These are phyloP conservation scores for Endogone sp. DNA, from an alignment of 192 early-diverging fungal genomes.

Conservation along the genomic window DNA sequence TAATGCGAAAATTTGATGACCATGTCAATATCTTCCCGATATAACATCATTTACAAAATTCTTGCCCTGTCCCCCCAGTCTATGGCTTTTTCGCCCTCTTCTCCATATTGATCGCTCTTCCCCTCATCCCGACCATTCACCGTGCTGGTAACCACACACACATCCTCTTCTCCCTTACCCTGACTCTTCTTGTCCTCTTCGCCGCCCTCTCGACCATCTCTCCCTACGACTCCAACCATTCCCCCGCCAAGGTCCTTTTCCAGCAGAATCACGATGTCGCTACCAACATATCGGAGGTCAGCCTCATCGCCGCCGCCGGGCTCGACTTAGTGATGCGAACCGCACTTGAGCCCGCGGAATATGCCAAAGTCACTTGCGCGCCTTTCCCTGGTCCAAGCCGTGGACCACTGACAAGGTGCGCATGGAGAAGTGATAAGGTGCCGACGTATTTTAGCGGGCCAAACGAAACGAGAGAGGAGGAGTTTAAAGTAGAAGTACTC, in stretches of 20 bases:
- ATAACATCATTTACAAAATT: background rate
- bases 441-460: constrained; percentile 6
- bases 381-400: too few species aligned
- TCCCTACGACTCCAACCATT: constrained; percentile 32
- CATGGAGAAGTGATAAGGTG: constrained; percentile 1
- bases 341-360: constrained; percentile 15
- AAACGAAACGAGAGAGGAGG: background rate
- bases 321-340: constrained; percentile 18
- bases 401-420: background rate
- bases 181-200: constrained; percentile 27
- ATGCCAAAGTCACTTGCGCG: background rate
- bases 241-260: constrained; percentile 44
- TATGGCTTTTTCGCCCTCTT: constrained; percentile 33
- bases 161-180: constrained; percentile 19
- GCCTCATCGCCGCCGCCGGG: constrained; percentile 28
- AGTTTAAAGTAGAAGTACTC: background rate
- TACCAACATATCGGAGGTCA: constrained; percentile 21
- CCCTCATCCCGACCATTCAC: constrained; percentile 43
- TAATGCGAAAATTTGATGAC: too few species aligned
- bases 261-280: constrained; percentile 36
- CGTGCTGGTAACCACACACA: constrained; percentile 26
- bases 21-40: too few species aligned
- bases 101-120: constrained; percentile 32
- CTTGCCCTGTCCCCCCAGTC: constrained; percentile 20
- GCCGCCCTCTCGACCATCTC: constrained; percentile 19